A percentile compares a stretch with the other conserved stretches of the same genome.
These are phyloP conservation scores for Aspergillus sclerotiicarbonarius DNA, from an alignment of 495 filamentous ascomycete genomes.

Conservation along the genomic window DNA sequence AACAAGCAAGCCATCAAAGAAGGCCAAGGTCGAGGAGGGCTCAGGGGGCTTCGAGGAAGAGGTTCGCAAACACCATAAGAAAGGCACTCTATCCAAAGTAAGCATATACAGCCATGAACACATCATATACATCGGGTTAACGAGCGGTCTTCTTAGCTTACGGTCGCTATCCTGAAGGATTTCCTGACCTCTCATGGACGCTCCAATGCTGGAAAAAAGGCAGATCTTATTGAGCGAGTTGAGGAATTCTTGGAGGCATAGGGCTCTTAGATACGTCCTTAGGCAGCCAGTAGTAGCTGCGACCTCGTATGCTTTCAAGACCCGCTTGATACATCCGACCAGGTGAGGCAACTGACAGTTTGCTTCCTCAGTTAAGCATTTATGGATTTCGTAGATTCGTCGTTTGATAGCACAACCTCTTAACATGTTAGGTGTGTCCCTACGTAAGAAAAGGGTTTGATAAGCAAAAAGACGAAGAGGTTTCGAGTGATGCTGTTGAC, in stretches of 20 bases:
- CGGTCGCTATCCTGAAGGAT: conserved; percentile 65
- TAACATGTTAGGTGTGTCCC: too few relatives aligned
- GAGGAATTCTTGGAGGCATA: conserved; percentile 70
- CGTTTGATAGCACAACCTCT: too few relatives aligned
- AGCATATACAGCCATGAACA: conserved; percentile 6
- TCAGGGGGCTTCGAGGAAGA: conserved; percentile 48
- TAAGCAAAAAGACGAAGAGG: too few relatives aligned
- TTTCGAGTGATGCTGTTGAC: too few relatives aligned
- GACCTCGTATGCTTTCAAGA: too few relatives aligned
- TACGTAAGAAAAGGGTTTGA: too few relatives aligned
- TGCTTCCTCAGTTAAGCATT: too few relatives aligned
- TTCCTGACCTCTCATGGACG: conserved; percentile 63
- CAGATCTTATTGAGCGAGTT: conserved; percentile 72
- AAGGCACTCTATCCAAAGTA: conserved; percentile 61
- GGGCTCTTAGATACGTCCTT: background rate
- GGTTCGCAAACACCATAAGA: conserved; percentile 59
- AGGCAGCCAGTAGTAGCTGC: background rate
- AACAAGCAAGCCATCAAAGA: conserved; percentile 41
- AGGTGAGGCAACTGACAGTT: too few relatives aligned
- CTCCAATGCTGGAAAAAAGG: conserved; percentile 67
- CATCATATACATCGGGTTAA: conserved; percentile 3
- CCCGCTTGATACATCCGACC: too few relatives aligned
- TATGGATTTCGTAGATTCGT: too few relatives aligned
- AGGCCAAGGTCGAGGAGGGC: conserved; percentile 46
- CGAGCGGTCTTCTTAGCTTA: conserved; percentile 46